These are phyloP conservation scores for Alternaria arbusti DNA, from an alignment of 2,329 filamentous ascomycete genomes.

Conservation along the genomic window DNA sequence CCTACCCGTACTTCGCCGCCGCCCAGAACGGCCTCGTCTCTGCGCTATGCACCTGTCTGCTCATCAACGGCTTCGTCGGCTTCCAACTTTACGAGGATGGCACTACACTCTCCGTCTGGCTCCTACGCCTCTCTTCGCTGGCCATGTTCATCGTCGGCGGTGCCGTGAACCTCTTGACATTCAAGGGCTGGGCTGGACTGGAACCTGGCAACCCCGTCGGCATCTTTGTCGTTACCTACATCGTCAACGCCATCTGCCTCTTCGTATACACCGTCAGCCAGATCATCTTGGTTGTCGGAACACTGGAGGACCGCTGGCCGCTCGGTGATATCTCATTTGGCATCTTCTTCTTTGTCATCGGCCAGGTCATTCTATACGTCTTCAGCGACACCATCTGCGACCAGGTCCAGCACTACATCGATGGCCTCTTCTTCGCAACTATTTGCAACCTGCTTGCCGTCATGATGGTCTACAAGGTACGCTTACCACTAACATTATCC, in stretches of 20 bases:
- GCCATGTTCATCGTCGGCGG: slow-evolving; percentile 87
- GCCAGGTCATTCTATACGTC: slow-evolving; percentile 91
- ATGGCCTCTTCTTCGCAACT: slow-evolving; percentile 92
- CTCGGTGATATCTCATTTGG: slow-evolving; percentile 90
- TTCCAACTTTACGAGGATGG: slow-evolving; percentile 99
- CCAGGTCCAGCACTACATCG: slow-evolving; percentile 86
- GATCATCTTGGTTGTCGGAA: slow-evolving; percentile 84
- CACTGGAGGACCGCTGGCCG: slow-evolving; percentile 93
- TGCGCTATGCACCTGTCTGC: slow-evolving; percentile 82
- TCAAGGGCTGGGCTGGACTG: slow-evolving; percentile 88
- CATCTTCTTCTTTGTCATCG: slow-evolving; percentile 86
- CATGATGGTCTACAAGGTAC: slow-evolving; percentile 99
- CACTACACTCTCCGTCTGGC: slow-evolving; percentile 91
- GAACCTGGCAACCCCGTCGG: slow-evolving; percentile 85
- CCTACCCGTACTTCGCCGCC: slow-evolving; percentile 91
- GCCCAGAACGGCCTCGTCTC: slow-evolving; percentile 85
- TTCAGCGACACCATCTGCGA: slow-evolving; percentile 87
- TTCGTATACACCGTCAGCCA: slow-evolving; percentile 88
- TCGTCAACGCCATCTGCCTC: slow-evolving; percentile 87
- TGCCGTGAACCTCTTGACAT: slow-evolving; percentile 86
- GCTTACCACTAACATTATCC: slow-evolving; percentile 17
- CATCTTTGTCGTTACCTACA: slow-evolving; percentile 88
- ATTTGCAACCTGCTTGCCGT: slow-evolving; percentile 92
- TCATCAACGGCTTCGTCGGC: slow-evolving; percentile 97
- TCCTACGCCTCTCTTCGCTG: slow-evolving; percentile 78